Base-by-base conservation (phyloP, 2,329 filamentous ascomycete genomes). In the Xylariales sp. region DNA sequence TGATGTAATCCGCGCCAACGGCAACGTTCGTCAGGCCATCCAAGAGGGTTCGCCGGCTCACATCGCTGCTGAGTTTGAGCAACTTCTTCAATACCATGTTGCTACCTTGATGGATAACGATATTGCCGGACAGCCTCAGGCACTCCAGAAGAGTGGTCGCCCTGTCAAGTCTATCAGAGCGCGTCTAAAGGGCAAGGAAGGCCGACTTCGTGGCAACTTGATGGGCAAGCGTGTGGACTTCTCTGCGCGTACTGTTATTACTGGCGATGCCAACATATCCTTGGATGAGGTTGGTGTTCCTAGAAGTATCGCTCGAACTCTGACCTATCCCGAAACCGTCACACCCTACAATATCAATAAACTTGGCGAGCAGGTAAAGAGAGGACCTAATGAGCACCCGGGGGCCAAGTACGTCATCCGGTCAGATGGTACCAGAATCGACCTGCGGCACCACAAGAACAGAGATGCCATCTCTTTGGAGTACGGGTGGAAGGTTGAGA, bases 171-270 rank as follows among this genome's bases (percentile, higher is more conserved):
- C 93, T 12, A 95, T 98, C 51, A 87, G 94, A 55, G 89, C 89
- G 46, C 90, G 93, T 67, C 76, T 99, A 62, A 99, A 99, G 81
- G 94, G 94, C 49, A 99, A 99, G 69, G 93, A 99, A 62, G 93
- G 93, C 53, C 89, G 93, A 74, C 80, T 99, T 18, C 85, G 93
- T 70, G 93, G 94, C 61, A 99, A 98, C 66, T 73, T 98, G 74
- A 98, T 98, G 94, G 93, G 93, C 50, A 99, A 98, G 70, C 89
- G 90, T 80, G 93, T 98, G 46, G 93, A 99, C 62, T 98, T 98
- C 60, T 98, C 94, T 1, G 94, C 94, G 27, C 93, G 93, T 83
- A 99, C 94, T 22, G 93, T 99, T 70, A 98, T 99, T 63, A 98
- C 94, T 39, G 93, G 93, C 70, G 93, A 98, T 60, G 93, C 93